These are phyloP conservation scores for Xanthoparmelia taractica DNA, from an alignment of 495 filamentous ascomycete species.

Conservation along the genomic window DNA sequence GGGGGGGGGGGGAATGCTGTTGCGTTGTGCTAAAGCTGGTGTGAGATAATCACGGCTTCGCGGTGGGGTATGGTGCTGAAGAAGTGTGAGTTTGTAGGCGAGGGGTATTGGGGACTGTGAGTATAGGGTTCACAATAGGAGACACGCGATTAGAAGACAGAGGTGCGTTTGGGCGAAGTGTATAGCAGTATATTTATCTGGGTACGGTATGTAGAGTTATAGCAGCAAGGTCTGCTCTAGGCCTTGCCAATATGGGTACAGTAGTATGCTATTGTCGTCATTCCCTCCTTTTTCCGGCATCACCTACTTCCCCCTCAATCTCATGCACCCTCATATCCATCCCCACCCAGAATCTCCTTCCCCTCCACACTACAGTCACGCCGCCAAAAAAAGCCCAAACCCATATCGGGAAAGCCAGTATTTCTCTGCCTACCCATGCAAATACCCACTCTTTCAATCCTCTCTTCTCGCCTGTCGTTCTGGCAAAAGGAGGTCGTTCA, in stretches of 20 bases:
- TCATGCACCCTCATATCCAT: conserved; percentile 72
- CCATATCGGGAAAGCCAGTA: conserved; percentile 83
- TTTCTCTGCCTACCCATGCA: conserved; percentile 86
- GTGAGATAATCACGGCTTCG: too few relatives aligned
- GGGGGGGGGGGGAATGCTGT: too few relatives aligned
- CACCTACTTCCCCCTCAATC: conserved; percentile 27
- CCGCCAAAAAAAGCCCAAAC: conserved; percentile 74
- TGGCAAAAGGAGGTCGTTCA: conserved; percentile 35
- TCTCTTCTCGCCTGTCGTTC: conserved; percentile 20
- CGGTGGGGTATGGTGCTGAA: too few relatives aligned
- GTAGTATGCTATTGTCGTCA: background rate
- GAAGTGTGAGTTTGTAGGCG: background rate
- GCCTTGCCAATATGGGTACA: background rate
- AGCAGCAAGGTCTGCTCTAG: background rate
- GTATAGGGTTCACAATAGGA: too few relatives aligned
- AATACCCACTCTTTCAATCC: conserved; percentile 53
- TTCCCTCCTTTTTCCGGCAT: conserved; percentile 1
- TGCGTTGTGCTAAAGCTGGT: too few relatives aligned
- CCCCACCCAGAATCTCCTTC: conserved; percentile 71
- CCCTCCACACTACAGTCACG: conserved; percentile 78
- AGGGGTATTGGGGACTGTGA: background rate
- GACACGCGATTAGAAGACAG: background rate
- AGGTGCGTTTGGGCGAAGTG: background rate
- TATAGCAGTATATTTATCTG: background rate
- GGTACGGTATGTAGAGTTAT: background rate